phyloP scores from a whole-genome alignment of 2,329 filamentous ascomycete species.

The Botryotinia narcissicola region DNA sequence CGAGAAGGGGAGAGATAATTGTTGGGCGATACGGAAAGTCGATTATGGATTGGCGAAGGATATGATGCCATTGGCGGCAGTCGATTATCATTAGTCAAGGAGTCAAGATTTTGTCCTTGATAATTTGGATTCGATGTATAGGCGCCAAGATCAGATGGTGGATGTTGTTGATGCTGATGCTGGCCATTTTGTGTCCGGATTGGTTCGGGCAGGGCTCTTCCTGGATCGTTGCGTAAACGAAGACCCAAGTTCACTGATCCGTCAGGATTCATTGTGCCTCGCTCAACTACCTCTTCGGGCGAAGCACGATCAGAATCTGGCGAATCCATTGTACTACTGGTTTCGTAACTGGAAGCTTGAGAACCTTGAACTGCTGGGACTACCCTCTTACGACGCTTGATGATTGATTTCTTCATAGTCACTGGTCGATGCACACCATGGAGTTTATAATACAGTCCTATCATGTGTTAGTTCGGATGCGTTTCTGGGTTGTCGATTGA shows the following conservation, averaged over 20 bases:
- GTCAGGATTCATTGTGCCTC: slow-evolving; percentile 60
- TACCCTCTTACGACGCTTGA: slow-evolving; percentile 92
- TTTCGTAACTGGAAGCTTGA: slow-evolving; percentile 48
- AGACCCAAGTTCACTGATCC: slow-evolving; percentile 63
- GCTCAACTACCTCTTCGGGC: slow-evolving; percentile 30
- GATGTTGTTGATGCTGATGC: slow-evolving; percentile 29
- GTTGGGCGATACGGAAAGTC: slow-evolving; percentile 58
- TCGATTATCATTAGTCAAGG: slow-evolving; percentile 55
- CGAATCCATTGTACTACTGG: slow-evolving; percentile 39
- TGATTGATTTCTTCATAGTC: slow-evolving; percentile 98
- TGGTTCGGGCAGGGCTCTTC: slow-evolving; percentile 36
- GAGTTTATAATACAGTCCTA: slow-evolving; percentile 89
- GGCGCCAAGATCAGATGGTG: slow-evolving; percentile 47
- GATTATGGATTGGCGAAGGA: slow-evolving; percentile 47
- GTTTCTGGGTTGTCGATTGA: slow-evolving; percentile 30
- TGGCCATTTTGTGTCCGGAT: slow-evolving; percentile 30
- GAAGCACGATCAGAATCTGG: slow-evolving; percentile 38
- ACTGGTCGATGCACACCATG: slow-evolving; percentile 90
- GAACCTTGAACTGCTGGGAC: slow-evolving; percentile 66
- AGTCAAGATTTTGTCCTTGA: slow-evolving; percentile 39
- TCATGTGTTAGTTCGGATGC: slow-evolving; percentile 24
- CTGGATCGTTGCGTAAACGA: slow-evolving; percentile 45
- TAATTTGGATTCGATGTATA: slow-evolving; percentile 41
- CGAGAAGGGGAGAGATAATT: slow-evolving; percentile 58
- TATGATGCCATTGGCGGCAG: slow-evolving; percentile 49